Conservation (phyloP, 2,329 filamentous ascomycete genomes). For the Cytospora chrysosperma region DNA sequence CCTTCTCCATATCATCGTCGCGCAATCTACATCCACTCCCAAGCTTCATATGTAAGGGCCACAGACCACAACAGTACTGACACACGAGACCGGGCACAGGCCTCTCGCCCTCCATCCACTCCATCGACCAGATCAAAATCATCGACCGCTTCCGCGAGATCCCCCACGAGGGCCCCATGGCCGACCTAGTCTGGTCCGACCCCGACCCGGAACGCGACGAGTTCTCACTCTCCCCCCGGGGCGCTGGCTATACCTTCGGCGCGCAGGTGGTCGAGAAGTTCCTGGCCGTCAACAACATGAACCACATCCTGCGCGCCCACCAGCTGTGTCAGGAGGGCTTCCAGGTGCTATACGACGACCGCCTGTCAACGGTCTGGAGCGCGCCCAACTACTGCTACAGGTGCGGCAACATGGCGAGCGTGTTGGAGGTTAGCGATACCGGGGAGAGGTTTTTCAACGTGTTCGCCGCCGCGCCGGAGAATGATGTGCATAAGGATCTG, state of each 20-base stretch:
- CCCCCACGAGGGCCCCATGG: slow-evolving; percentile 98
- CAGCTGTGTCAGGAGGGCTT: slow-evolving; percentile 98
- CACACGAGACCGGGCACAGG: slow-evolving; percentile 44
- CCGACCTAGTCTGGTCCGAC: slow-evolving; percentile 98
- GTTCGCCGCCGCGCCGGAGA: slow-evolving; percentile 94
- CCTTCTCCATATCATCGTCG: neutral
- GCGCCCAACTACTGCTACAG: slow-evolving; percentile 95
- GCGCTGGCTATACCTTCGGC: slow-evolving; percentile 95
- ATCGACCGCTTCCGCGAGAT: slow-evolving; percentile 99
- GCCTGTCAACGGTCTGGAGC: slow-evolving; percentile 95
- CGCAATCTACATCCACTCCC: neutral
- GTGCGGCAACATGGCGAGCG: slow-evolving; percentile 95
- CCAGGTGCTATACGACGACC: slow-evolving; percentile 93
- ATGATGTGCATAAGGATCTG: slow-evolving; percentile 84
- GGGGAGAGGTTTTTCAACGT: slow-evolving; percentile 97
- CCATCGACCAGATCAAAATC: slow-evolving; percentile 99
- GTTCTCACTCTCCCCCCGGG: slow-evolving; percentile 89
- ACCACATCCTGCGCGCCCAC: slow-evolving; percentile 94
- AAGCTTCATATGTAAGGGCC: neutral
- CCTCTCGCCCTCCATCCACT: slow-evolving; percentile 87
- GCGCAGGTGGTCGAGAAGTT: slow-evolving; percentile 99
- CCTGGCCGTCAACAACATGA: slow-evolving; percentile 95
- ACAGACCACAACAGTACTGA: neutral
- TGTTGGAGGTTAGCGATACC: slow-evolving; percentile 90
- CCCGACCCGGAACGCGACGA: slow-evolving; percentile 97